Percentiles rank a stretch among this genome's conserved stretches.
Evolutionary conservation across 441 rosid genomes (phyloP).

Genomic region (Adansonia gregorii): DNA sequence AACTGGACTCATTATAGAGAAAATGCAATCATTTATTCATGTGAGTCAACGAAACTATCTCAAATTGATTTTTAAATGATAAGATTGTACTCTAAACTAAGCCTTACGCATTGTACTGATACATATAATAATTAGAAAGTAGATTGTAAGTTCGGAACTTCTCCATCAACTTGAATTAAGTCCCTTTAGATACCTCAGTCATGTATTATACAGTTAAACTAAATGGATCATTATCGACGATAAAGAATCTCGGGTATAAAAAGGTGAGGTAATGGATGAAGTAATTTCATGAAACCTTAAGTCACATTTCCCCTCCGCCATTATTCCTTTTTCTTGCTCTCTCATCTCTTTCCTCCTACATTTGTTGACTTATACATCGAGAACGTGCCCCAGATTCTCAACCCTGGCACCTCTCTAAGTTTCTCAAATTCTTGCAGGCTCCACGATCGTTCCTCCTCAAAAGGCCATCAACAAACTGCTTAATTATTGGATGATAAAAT

Average conservation of each 20-base stretch:
- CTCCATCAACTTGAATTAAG: neutral
- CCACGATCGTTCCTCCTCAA: neutral
- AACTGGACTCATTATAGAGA: neutral
- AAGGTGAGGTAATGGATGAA: no score
- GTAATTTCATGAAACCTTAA: no score
- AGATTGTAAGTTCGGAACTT: neutral
- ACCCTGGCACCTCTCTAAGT: no score
- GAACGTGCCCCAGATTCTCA: no score
- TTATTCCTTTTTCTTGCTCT: no score
- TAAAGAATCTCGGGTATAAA: no score
- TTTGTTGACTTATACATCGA: no score
- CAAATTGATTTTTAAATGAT: neutral
- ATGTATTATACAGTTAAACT: neutral
- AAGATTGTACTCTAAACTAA: neutral
- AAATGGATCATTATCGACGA: no score
- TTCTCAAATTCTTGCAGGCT: no score
- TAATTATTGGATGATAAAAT: slow-evolving; percentile 10
- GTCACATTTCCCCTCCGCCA: no score
- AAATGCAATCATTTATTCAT: neutral
- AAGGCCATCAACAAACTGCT: neutral
- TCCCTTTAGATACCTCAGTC: neutral
- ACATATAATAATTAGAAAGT: neutral
- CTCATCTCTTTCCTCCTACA: no score
- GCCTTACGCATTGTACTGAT: no score
- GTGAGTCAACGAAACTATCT: neutral